These are phyloP conservation scores for Populus hybrid DNA, from an alignment of 441 rosid genomes.

Conservation along the genomic window DNA sequence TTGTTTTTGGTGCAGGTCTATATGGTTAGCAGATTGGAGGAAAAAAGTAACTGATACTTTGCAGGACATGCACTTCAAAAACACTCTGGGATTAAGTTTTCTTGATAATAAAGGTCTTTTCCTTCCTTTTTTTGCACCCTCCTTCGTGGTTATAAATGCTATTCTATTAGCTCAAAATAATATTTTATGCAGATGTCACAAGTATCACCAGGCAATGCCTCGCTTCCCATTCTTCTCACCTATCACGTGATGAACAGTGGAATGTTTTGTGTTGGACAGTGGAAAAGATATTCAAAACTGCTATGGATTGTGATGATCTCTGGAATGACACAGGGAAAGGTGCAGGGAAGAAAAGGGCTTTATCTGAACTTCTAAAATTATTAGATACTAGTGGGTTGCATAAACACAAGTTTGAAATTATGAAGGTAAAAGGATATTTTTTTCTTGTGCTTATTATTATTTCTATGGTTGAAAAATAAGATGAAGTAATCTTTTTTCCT, in stretches of 20 bases:
- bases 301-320: constrained; percentile 52
- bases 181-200: constrained; percentile 37
- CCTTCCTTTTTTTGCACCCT: constrained; percentile 4
- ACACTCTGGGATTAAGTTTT: constrained; percentile 29
- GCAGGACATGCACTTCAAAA: constrained; percentile 32
- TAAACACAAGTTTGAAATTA: constrained; percentile 64
- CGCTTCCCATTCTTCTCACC: constrained; percentile 27
- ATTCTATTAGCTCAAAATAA: background rate
- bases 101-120: constrained; percentile 45
- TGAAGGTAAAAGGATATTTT: constrained; percentile 45
- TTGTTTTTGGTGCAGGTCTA: constrained; percentile 43
- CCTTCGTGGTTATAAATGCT: background rate
- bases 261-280: constrained; percentile 48
- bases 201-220: constrained; percentile 20
- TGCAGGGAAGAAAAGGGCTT: constrained; percentile 71
- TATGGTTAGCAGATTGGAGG: constrained; percentile 63
- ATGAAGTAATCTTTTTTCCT: constrained; percentile 11
- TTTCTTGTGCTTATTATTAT: constrained; percentile 13
- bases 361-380: constrained; percentile 72
- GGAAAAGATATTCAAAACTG: constrained; percentile 43
- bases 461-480: background rate
- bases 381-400: constrained; percentile 76
- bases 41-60: constrained; percentile 35
- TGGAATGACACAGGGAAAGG: constrained; percentile 67
- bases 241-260: constrained; percentile 48